A percentile compares a stretch with the other conserved stretches of the same genome.
Evolutionary conservation across 768 basidiomycete species (phyloP).

Genomic region (Leccinellum albellum): DNA sequence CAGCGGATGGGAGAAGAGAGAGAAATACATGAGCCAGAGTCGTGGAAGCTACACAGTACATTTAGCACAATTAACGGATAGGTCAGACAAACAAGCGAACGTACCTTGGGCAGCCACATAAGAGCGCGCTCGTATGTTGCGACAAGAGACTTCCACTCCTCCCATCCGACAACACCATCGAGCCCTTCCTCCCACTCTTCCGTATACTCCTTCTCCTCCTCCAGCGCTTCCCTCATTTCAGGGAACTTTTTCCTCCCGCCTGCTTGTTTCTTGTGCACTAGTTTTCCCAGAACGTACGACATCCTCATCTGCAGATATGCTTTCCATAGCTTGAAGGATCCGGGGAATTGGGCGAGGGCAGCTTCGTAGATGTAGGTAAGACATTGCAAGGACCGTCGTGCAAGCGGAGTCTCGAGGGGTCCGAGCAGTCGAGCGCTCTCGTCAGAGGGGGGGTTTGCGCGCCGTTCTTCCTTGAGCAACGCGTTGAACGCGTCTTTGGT

Average conservation of each 20-base stretch:
- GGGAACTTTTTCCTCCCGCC: conserved; percentile 91
- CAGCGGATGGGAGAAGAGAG: conserved; percentile 82
- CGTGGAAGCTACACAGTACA: conserved; percentile 67
- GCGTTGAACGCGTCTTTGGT: conserved; percentile 63
- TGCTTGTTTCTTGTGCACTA: conserved; percentile 65
- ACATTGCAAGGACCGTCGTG: conserved; percentile 75
- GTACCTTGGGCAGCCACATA: conserved; percentile 89
- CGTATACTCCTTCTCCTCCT: conserved; percentile 75
- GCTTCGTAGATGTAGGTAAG: conserved; percentile 92
- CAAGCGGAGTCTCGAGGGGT: conserved; percentile 67
- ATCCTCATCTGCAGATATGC: conserved; percentile 82
- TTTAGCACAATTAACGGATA: conserved; percentile 2
- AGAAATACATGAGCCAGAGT: conserved; percentile 91
- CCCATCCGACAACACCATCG: conserved; percentile 89
- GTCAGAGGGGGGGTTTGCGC: conserved; percentile 42
- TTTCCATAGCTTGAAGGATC: conserved; percentile 94
- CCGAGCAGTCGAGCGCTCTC: conserved; percentile 65
- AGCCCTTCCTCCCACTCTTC: conserved; percentile 85
- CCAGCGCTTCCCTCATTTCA: conserved; percentile 84
- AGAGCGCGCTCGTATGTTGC: conserved; percentile 89
- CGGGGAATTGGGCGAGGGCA: conserved; percentile 82
- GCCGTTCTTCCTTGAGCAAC: conserved; percentile 53
- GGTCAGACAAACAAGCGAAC: conserved; percentile 17
- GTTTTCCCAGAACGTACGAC: conserved; percentile 81
- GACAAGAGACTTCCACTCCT: conserved; percentile 89